phyloP scores from a whole-genome alignment of 1,284 basidiomycete species.

The Xanthoconium separans region DNA sequence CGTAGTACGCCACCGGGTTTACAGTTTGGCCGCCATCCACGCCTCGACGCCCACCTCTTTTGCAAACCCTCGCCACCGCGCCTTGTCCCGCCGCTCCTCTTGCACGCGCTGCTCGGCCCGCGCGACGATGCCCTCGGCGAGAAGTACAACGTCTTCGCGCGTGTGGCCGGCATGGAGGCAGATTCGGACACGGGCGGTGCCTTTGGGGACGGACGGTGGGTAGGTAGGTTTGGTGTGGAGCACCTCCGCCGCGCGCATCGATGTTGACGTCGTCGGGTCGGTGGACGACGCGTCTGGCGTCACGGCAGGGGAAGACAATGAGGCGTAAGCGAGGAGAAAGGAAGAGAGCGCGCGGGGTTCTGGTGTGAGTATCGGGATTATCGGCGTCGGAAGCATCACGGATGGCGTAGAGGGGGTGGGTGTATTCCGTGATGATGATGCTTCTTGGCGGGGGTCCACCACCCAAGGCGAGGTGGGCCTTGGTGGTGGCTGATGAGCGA shows the following conservation, averaged over 20 bases:
- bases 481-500: constrained; percentile 17
- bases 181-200: constrained; percentile 78
- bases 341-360: constrained; percentile 70
- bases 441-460: neutral
- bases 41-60: constrained; percentile 15
- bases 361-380: constrained; percentile 82
- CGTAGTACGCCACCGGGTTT: neutral
- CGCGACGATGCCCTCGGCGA: constrained; percentile 49
- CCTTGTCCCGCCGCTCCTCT: constrained; percentile 9
- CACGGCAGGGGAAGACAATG: neutral
- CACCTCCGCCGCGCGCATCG: neutral
- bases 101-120: constrained; percentile 44
- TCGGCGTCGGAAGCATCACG: constrained; percentile 51
- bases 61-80: constrained; percentile 14
- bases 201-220: constrained; percentile 83
- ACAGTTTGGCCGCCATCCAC: constrained; percentile 33
- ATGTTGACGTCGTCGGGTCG: too few species aligned
- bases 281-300: neutral
- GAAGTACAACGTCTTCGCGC: constrained; percentile 55
- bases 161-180: constrained; percentile 82
- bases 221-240: constrained; percentile 79
- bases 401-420: neutral
- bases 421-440: neutral
- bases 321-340: constrained; percentile 47
- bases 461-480: constrained; percentile 34